Base-by-base conservation (phyloP, 2,329 filamentous ascomycete genomes). In the Trichothecium sympodiale region DNA sequence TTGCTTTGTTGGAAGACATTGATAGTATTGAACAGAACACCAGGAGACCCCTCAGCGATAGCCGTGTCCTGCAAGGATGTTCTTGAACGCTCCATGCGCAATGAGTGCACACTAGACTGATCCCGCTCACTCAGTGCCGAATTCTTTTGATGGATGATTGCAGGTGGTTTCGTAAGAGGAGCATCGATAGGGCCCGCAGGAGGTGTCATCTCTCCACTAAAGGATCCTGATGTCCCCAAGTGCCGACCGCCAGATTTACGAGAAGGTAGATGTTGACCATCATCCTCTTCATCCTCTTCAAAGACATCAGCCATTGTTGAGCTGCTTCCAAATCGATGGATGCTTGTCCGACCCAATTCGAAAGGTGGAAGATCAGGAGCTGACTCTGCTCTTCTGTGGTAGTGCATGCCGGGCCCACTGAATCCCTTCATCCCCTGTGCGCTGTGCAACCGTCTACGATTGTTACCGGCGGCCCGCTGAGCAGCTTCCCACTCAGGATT, bases 221-320 rank as follows among this genome's bases (percentile, higher is more conserved):
- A 67, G 10, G 76, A 71, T 1, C 61, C 58, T 25, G 10, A 10
- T 6, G 6, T 25, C 6, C 6, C 20, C 10, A 10, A 25, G 10
- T 10, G 20, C 10, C 10, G 20, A 10, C 20, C 10, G 20, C 20
- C 10, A 6, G 20, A 25, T 25, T 25, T 25, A 25, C 20, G 20
- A 25, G 20, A 25, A 25, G 20, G 20, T 10, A 6, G 61, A 26
- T 64, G 64, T 14, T 74, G 69, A 3, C 65, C 62, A 2, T 67
- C 62, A 3, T 74, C 69, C 47, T 84, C 80, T 43, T 87, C 83
- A 18, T 88, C 83, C 47, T 89, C 84, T 51, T 91, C 84, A 43
- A 89, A 91, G 1, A 91, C 84, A 51, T 89, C 84, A 0, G 80
- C 83, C 83, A 91, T 88, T 1, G 80, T 80, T 0, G 80, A 77